Evolutionary conservation across 2,329 filamentous ascomycete genomes (phyloP).

Genomic region (Aschersonia sp.): DNA sequence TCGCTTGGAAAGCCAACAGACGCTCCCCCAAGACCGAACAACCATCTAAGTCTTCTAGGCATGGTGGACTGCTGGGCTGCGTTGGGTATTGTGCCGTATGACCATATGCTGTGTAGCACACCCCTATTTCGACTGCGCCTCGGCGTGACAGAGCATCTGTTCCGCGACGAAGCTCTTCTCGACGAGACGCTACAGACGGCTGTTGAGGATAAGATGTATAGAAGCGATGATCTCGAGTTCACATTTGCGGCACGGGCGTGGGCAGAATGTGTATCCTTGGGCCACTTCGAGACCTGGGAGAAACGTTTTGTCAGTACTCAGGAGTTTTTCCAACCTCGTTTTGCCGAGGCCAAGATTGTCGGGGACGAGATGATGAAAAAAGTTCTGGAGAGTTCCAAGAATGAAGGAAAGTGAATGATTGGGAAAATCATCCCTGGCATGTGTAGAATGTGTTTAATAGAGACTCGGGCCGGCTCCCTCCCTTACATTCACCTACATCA

Average conservation of each 20-base stretch:
- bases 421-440: neutral
- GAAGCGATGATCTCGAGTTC: constrained; percentile 93
- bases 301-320: constrained; percentile 87
- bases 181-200: constrained; percentile 77
- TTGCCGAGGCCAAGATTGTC: constrained; percentile 71
- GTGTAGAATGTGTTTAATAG: neutral
- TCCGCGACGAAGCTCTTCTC: constrained; percentile 66
- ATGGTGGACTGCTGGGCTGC: constrained; percentile 99
- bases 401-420: constrained; percentile 6
- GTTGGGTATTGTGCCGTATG: constrained; percentile 85
- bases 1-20: constrained; percentile 60
- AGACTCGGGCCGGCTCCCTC: no score
- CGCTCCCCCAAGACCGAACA: constrained; percentile 56
- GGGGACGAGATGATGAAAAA: constrained; percentile 97
- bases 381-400: constrained; percentile 65
- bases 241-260: constrained; percentile 92
- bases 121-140: constrained; percentile 94
- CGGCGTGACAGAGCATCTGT: constrained; percentile 92
- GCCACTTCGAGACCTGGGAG: constrained; percentile 85
- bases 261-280: constrained; percentile 84
- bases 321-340: constrained; percentile 78
- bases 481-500: no score
- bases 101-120: constrained; percentile 99
- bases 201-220: constrained; percentile 78
- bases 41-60: constrained; percentile 80